These are phyloP conservation scores for Coccinonectria pachysandricola DNA, from an alignment of 2,329 filamentous ascomycete genomes.

Conservation along the genomic window DNA sequence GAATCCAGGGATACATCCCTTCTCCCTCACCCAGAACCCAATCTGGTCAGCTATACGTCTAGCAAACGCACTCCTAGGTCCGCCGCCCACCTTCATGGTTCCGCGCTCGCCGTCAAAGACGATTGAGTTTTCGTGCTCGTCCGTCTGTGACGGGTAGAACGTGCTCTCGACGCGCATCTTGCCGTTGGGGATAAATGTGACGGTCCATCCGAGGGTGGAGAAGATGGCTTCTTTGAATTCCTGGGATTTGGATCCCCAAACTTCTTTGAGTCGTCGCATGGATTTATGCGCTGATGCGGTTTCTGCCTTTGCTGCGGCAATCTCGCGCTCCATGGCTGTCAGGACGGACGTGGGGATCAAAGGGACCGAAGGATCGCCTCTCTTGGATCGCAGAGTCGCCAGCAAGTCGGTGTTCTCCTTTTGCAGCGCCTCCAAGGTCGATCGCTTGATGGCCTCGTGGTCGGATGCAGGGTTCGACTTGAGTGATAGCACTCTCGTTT, in stretches of 20 bases:
- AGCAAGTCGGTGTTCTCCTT: constrained; percentile 79
- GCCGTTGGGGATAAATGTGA: constrained; percentile 94
- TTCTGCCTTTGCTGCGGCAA: constrained; percentile 60
- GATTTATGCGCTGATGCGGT: constrained; percentile 71
- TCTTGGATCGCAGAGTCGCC: constrained; percentile 49
- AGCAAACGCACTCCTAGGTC: constrained; percentile 78
- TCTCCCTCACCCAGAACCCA: constrained; percentile 90
- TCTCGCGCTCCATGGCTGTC: constrained; percentile 62
- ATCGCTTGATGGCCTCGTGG: constrained; percentile 71
- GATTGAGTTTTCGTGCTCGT: constrained; percentile 62
- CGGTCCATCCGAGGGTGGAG: constrained; percentile 83
- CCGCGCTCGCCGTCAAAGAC: constrained; percentile 89
- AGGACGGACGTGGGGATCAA: constrained; percentile 70
- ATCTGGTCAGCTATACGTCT: constrained; percentile 75
- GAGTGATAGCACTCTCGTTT: constrained; percentile 74
- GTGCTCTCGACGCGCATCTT: constrained; percentile 86
- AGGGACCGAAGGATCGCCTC: constrained; percentile 35
- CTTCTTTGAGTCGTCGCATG: constrained; percentile 76
- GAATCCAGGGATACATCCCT: constrained; percentile 89
- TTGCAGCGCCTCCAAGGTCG: constrained; percentile 66
- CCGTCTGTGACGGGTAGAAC: constrained; percentile 60
- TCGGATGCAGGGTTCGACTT: constrained; percentile 88
- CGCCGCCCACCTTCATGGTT: constrained; percentile 96
- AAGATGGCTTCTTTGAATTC: constrained; percentile 96
- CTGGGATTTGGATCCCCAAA: constrained; percentile 80